Evolutionary conservation across 306 rosid species (phyloP).

Genomic region (Purshia tridentata): DNA sequence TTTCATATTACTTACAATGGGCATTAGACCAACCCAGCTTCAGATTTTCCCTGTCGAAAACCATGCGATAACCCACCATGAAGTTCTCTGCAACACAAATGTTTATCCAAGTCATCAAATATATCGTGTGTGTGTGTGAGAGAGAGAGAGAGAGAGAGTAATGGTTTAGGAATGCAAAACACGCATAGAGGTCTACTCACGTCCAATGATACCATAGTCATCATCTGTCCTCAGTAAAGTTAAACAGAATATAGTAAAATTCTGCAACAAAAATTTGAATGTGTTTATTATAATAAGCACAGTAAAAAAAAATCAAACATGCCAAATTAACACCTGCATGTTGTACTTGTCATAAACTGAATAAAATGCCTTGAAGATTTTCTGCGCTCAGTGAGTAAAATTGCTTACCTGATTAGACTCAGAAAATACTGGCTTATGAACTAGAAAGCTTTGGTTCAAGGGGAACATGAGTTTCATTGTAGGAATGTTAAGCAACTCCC

Average conservation of each 20-base stretch:
- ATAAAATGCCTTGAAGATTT: background rate
- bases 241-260: constrained; percentile 39
- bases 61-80: constrained; percentile 52
- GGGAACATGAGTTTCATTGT: constrained; percentile 39
- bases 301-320: background rate
- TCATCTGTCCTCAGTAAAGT: constrained; percentile 26
- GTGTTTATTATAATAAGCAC: constrained; percentile 8
- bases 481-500: constrained; percentile 40
- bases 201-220: constrained; percentile 51
- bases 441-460: constrained; percentile 42
- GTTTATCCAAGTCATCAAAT: constrained; percentile 14
- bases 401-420: constrained; percentile 30
- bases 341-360: background rate
- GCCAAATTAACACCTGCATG: background rate
- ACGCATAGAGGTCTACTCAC: constrained; percentile 43
- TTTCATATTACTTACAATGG: constrained; percentile 49
- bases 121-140: background rate
- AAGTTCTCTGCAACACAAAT: constrained; percentile 52
- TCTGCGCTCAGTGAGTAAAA: background rate
- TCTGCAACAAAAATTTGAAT: constrained; percentile 42
- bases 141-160: background rate
- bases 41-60: constrained; percentile 58
- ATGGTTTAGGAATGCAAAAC: too few species aligned
- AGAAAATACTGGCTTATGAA: constrained; percentile 42
- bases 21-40: constrained; percentile 63